phyloP scores from a whole-genome alignment of 78 protist species.

The Dictyostelium capitatum region DNA sequence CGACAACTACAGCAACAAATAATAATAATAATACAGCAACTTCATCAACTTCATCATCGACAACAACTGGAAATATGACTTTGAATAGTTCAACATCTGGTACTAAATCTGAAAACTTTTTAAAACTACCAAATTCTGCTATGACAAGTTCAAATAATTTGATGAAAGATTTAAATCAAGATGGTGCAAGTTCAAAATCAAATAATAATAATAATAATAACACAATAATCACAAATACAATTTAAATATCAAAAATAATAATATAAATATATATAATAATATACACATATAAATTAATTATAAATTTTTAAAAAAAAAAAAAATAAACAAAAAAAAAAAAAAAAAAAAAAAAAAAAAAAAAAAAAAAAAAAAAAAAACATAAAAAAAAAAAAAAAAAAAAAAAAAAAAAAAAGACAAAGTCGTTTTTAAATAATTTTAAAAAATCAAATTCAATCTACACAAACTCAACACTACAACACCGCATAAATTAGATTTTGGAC shows the following conservation, averaged over 20 bases:
- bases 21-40: conserved; percentile 4
- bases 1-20: not conserved
- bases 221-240: not conserved
- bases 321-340: too few relatives aligned
- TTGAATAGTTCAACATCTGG: not conserved
- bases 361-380: not conserved
- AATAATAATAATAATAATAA: conserved; percentile 11
- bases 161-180: not conserved
- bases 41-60: not conserved
- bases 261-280: not conserved
- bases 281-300: not conserved
- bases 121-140: conserved; percentile 47
- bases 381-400: not conserved
- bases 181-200: not conserved
- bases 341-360: not conserved
- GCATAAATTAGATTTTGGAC: too few relatives aligned
- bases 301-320: not conserved
- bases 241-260: not conserved
- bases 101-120: not conserved
- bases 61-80: not conserved
- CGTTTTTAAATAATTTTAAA: too few relatives aligned
- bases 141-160: conserved; percentile 53
- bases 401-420: too few relatives aligned
- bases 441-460: too few relatives aligned
- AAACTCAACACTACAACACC: too few relatives aligned